phyloP scores from a whole-genome alignment of 2,329 filamentous ascomycete species.

The Trichoderma breve region DNA sequence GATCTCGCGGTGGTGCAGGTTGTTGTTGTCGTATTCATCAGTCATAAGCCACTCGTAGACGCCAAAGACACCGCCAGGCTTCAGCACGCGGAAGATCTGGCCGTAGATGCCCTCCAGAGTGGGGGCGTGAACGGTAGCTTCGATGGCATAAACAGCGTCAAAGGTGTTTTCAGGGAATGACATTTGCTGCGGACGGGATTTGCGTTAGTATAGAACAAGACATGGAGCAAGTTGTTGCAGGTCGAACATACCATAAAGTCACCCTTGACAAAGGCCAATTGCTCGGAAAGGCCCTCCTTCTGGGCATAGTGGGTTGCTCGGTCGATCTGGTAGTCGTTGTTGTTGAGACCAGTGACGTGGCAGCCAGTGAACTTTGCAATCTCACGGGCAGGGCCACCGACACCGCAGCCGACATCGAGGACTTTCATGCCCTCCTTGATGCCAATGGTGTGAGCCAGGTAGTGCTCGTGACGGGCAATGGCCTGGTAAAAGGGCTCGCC shows the following conservation, averaged over 20 bases:
- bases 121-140: conserved; percentile 89
- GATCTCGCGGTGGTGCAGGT: conserved; percentile 78
- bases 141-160: conserved; percentile 91
- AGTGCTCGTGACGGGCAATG: conserved; percentile 92
- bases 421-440: conserved; percentile 80
- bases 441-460: conserved; percentile 81
- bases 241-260: conserved; percentile 70
- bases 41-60: conserved; percentile 99
- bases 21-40: conserved; percentile 83
- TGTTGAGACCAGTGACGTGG: conserved; percentile 86
- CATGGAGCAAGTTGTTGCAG: background rate
- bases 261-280: conserved; percentile 81
- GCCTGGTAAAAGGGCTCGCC: conserved; percentile 84
- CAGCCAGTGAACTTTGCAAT: conserved; percentile 89
- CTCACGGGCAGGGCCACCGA: conserved; percentile 89
- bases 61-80: conserved; percentile 90
- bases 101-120: conserved; percentile 83
- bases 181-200: conserved; percentile 57
- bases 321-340: conserved; percentile 96
- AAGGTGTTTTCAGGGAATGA: conserved; percentile 83
- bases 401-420: conserved; percentile 92
- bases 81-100: conserved; percentile 86
- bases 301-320: conserved; percentile 77
- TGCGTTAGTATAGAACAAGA: background rate
- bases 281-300: conserved; percentile 72